phyloP scores from a whole-genome alignment of 345 rosid species.

The Eucalyptus cladocalyx region DNA sequence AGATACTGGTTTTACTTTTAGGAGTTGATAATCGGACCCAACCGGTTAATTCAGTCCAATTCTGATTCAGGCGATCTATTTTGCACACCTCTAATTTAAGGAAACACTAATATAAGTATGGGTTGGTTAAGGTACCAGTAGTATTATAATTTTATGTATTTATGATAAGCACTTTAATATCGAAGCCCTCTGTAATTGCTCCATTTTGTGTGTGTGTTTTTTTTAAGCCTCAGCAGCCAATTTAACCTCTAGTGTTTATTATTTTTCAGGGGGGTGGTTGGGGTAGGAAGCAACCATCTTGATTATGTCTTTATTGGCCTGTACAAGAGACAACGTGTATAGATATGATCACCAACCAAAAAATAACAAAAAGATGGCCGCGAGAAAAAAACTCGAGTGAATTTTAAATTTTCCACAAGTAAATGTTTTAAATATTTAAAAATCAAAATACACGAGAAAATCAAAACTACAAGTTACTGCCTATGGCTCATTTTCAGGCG shows the following conservation, averaged over 20 bases:
- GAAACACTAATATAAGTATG: too few species aligned
- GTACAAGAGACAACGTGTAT: not conserved
- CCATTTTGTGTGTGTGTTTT: not conserved
- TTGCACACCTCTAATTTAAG: too few species aligned
- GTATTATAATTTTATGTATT: too few species aligned
- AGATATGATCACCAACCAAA: not conserved
- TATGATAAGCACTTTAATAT: not conserved
- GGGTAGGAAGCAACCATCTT: not conserved
- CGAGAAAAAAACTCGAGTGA: not conserved
- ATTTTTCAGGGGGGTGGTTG: not conserved
- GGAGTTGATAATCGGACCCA: too few species aligned
- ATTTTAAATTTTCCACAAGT: not conserved
- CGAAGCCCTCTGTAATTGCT: not conserved
- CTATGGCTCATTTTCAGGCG: not conserved
- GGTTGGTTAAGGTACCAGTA: fast-evolving
- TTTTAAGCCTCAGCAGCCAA: not conserved
- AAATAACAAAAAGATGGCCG: not conserved
- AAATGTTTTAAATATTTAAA: not conserved
- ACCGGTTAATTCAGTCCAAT: fast-evolving
- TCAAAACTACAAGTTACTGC: not conserved
- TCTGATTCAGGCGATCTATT: fast-evolving
- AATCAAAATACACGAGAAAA: not conserved
- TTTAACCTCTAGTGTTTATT: not conserved
- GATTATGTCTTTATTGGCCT: not conserved
- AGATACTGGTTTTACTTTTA: fast-evolving